phyloP scores from a whole-genome alignment of 2,329 filamentous ascomycete genomes.

The Epichloe brachyelytri region DNA sequence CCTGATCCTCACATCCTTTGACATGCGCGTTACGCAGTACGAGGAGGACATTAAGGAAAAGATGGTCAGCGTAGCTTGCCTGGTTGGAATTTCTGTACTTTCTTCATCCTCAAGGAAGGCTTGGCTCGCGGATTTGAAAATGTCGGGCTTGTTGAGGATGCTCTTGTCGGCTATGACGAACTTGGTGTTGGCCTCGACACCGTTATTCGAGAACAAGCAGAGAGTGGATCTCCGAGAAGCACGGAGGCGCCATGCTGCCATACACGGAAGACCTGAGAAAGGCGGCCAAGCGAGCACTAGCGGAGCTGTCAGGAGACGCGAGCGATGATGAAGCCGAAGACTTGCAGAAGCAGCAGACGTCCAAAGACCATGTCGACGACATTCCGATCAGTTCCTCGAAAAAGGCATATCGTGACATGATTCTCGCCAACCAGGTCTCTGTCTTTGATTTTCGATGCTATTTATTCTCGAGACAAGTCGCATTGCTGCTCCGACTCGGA shows the following conservation, averaged over 20 bases:
- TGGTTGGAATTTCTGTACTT: constrained; percentile 98
- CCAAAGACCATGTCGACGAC: constrained; percentile 34
- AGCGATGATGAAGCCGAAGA: constrained; percentile 32
- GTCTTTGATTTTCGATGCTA: constrained; percentile 93
- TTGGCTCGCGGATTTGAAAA: constrained; percentile 90
- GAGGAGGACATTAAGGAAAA: constrained; percentile 92
- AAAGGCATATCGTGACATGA: constrained; percentile 83
- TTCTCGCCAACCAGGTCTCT: constrained; percentile 88
- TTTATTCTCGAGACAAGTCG: constrained; percentile 80
- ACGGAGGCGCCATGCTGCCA: constrained; percentile 58
- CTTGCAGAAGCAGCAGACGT: constrained; percentile 31
- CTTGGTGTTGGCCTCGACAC: constrained; percentile 76
- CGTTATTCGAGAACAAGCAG: constrained; percentile 61
- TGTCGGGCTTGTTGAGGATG: constrained; percentile 90
- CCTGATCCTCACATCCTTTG: constrained; percentile 79
- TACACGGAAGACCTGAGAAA: constrained; percentile 63
- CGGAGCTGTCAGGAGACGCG: constrained; percentile 20
- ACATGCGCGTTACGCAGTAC: constrained; percentile 81
- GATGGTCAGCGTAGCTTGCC: constrained; percentile 76
- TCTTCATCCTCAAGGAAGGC: constrained; percentile 95
- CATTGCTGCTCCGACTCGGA: constrained; percentile 69
- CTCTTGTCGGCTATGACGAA: constrained; percentile 88
- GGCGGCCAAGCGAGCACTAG: constrained; percentile 39
- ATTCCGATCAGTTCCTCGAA: constrained; percentile 50
- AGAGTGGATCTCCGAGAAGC: constrained; percentile 45